Conservation (phyloP, 192 early-diverging fungal genomes). For the Haplosporangium gracile region DNA sequence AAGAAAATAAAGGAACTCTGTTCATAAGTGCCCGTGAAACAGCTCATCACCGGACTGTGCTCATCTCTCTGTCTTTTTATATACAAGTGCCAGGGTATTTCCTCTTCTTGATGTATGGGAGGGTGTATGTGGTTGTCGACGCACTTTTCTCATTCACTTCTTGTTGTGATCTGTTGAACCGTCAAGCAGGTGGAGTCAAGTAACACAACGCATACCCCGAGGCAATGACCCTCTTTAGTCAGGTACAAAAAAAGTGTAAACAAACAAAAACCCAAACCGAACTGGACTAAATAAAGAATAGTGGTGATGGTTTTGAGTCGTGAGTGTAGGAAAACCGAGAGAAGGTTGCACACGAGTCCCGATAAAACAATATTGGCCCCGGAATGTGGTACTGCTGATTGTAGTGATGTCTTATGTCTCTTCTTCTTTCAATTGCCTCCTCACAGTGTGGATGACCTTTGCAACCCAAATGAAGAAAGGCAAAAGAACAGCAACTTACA, state of each 20-base stretch:
- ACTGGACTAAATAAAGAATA: background rate
- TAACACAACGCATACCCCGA: background rate
- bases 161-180: background rate
- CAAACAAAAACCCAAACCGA: background rate
- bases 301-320: background rate
- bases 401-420: background rate
- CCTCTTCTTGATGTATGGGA: too few relatives aligned
- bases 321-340: background rate
- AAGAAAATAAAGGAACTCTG: background rate
- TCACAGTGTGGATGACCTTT: background rate
- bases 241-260: background rate
- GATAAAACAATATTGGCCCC: background rate
- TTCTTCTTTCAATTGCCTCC: too few relatives aligned
- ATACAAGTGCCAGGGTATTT: background rate
- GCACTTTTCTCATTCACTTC: background rate
- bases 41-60: background rate
- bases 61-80: background rate
- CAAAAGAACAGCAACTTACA: slow-evolving; percentile 23
- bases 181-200: background rate
- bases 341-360: background rate
- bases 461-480: background rate
- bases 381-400: background rate
- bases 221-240: background rate
- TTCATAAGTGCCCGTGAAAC: background rate
- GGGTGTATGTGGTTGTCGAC: background rate